Base-by-base conservation (phyloP, 1,284 basidiomycete genomes). In the Leucoagaricus sp. region DNA sequence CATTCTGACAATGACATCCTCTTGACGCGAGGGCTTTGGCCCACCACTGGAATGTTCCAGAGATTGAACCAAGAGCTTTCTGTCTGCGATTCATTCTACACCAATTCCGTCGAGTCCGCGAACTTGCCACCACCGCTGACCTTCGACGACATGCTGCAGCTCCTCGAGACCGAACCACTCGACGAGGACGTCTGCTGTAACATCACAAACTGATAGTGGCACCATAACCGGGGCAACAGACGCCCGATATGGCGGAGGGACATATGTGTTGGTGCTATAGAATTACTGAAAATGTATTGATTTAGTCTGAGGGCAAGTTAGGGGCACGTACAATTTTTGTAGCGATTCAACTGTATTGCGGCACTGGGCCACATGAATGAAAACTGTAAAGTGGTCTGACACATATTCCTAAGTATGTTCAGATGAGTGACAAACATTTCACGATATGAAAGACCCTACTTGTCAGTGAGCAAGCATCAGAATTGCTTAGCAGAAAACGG, bases 81-180 rank as follows among this genome's bases (percentile, higher is more conserved):
- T 78, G 64, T 84, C 77, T 1, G 86, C 86, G 50, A 94, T 86
- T 92, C 92, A 94, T 69, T 94, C 92, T 3, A 76, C 86, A 57
- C 92, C 88, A 1, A 91, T 67, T 19, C 86, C 87, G 56, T 83
- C 80, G 33, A 86, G 65, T 15, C 84, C 83, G 40, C 84, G 76
- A n/a, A 91, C 83, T 68, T 91, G 91, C 93, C 93, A 94, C 93
- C 92, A 94, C 54, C 85, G 79, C 53, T 85, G 84, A 3, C 92
- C 92, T 21, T 92, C 92, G 2, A 92, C 87, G 13, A 93, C 80
- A 48, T 77, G 74, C 65, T 83, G 82, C 44, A 93, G 77, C 59
- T 87, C 86, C 38, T 86, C 85, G 6, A 86, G 81, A 1, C 90
- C 88, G 48, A 96, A 86, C 69, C 89, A 93, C 40, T 86, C 74